Percentiles rank a stretch among this genome's conserved stretches.
These are phyloP conservation scores for Lupinus albus DNA, from an alignment of 306 rosid species.

Conservation along the genomic window DNA sequence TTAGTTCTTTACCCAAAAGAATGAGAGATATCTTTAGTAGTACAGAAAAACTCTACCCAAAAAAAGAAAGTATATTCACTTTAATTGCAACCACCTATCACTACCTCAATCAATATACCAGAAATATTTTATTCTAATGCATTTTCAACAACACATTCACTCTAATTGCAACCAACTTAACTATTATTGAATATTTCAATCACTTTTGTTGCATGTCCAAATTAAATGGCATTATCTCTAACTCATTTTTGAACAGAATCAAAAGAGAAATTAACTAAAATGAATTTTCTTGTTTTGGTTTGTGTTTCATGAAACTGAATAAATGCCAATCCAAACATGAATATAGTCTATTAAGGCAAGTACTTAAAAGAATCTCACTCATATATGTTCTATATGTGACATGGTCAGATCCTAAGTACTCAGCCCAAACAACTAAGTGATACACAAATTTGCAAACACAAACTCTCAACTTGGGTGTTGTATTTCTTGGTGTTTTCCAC, in stretches of 20 bases:
- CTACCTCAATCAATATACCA: too few relatives aligned
- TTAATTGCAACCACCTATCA: too few relatives aligned
- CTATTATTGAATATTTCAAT: too few relatives aligned
- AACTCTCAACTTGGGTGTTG: conserved; percentile 25
- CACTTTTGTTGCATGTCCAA: background rate
- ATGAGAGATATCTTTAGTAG: too few relatives aligned
- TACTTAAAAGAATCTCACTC: conserved; percentile 71
- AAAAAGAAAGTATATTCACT: too few relatives aligned
- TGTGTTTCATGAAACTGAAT: background rate
- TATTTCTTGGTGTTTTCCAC: conserved; percentile 20
- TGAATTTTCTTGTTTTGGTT: background rate
- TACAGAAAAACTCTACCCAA: too few relatives aligned
- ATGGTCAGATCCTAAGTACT: conserved; percentile 70
- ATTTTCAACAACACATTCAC: too few relatives aligned
- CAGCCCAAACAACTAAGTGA: conserved; percentile 39
- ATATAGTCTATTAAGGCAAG: conserved; percentile 45
- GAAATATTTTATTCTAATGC: too few relatives aligned
- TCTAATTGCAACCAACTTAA: background rate
- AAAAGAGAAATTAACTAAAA: conserved; percentile 23
- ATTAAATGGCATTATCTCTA: background rate
- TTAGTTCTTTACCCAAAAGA: too few relatives aligned
- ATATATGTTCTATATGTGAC: conserved; percentile 42
- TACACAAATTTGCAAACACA: conserved; percentile 36
- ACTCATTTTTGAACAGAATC: conserved; percentile 14
- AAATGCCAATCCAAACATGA: conserved; percentile 27